phyloP scores from a whole-genome alignment of 345 rosid species.

The Microcos paniculata region DNA sequence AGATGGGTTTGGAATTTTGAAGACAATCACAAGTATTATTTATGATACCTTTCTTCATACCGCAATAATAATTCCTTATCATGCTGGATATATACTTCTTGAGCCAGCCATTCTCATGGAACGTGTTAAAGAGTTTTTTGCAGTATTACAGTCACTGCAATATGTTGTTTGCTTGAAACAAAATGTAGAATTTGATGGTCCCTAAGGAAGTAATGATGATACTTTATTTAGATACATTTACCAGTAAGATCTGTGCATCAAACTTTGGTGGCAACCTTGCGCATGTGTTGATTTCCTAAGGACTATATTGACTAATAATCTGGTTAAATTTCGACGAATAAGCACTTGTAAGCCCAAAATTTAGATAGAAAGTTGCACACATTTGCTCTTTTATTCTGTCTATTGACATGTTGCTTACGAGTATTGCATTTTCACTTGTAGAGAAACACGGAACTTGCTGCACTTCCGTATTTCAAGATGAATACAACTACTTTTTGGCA shows the following conservation, averaged over 20 bases:
- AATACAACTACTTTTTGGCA: constrained; percentile 70
- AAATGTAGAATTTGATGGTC: background rate
- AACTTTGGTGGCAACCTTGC: constrained; percentile 5
- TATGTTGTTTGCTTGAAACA: background rate
- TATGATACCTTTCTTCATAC: background rate
- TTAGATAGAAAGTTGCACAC: background rate
- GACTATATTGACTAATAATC: background rate
- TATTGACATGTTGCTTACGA: background rate
- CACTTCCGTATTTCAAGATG: constrained; percentile 70
- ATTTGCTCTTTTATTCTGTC: background rate
- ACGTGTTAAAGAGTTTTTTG: background rate
- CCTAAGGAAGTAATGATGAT: constrained; percentile 9
- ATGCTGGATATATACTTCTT: background rate
- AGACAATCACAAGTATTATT: background rate
- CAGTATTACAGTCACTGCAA: background rate
- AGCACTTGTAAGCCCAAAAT: background rate
- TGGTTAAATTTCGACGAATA: background rate
- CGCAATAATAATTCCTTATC: background rate
- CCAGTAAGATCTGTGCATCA: background rate
- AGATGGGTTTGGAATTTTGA: background rate
- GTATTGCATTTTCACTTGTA: constrained; percentile 36
- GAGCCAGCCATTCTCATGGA: background rate
- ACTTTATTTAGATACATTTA: background rate
- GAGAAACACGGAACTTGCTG: constrained; percentile 99
- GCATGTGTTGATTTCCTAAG: background rate